Percentiles rank a stretch among this genome's conserved stretches.
phyloP scores from a whole-genome alignment of 768 basidiomycete genomes.

The Rhizopogon vesiculosus region DNA sequence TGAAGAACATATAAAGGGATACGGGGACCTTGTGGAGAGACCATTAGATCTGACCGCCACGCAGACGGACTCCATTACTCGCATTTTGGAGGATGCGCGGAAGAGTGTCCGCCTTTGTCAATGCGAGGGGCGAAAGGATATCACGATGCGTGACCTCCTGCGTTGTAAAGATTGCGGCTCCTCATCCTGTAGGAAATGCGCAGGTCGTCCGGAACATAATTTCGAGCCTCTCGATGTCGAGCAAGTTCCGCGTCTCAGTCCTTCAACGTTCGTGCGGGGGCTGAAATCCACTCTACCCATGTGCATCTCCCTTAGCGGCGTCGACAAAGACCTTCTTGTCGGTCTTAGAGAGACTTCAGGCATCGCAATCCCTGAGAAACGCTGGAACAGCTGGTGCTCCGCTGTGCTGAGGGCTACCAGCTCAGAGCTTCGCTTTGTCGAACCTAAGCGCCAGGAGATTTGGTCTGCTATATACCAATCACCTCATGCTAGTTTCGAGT shows the following conservation, averaged over 20 bases:
- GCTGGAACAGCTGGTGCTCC: conserved; percentile 66
- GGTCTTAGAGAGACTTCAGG: conserved; percentile 36
- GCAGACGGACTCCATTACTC: conserved; percentile 39
- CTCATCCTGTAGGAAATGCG: conserved; percentile 81
- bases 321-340: conserved; percentile 51
- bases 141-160: conserved; percentile 61
- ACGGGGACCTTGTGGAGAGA: conserved; percentile 57
- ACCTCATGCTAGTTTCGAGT: conserved; percentile 62
- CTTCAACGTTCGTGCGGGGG: conserved; percentile 67
- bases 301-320: conserved; percentile 59
- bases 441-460: conserved; percentile 81
- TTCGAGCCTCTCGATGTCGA: conserved; percentile 50
- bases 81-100: conserved; percentile 60
- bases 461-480: conserved; percentile 84
- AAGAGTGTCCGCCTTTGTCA: conserved; percentile 75
- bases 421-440: conserved; percentile 77
- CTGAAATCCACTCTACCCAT: conserved; percentile 84
- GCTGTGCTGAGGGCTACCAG: conserved; percentile 57
- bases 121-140: conserved; percentile 86
- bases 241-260: conserved; percentile 56
- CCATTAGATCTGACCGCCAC: conserved; percentile 67
- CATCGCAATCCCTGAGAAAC: conserved; percentile 42
- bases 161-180: conserved; percentile 74
- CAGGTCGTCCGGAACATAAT: conserved; percentile 88
- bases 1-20: conserved; percentile 62